phyloP scores from a whole-genome alignment of 768 basidiomycete species.

The Psilocybe sp. region DNA sequence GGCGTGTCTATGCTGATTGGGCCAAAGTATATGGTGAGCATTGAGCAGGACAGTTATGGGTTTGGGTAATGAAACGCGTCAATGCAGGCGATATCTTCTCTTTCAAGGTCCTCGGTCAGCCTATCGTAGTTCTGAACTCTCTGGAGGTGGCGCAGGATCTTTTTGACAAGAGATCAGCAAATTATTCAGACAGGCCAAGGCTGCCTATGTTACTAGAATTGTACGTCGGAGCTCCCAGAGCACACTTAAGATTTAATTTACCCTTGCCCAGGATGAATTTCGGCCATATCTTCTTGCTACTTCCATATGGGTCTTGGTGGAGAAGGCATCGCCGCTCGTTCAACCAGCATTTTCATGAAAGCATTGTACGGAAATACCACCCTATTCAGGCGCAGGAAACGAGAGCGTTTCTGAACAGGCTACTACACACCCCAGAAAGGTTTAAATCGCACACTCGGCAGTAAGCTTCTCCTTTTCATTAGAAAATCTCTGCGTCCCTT shows the following conservation, averaged over 20 bases:
- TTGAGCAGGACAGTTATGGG: not conserved
- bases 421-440: conserved; percentile 11
- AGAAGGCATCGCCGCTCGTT: conserved; percentile 47
- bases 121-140: conserved; percentile 20
- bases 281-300: conserved; percentile 44
- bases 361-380: conserved; percentile 37
- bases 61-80: not conserved
- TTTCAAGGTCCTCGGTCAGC: conserved; percentile 39
- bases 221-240: conserved; percentile 22
- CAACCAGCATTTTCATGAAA: conserved; percentile 47
- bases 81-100: conserved; percentile 50
- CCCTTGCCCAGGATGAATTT: conserved; percentile 14
- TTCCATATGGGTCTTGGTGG: conserved; percentile 40
- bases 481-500: not conserved
- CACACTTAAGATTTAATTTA: not conserved
- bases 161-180: conserved; percentile 37
- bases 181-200: conserved; percentile 32
- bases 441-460: conserved; percentile 17
- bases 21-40: conserved; percentile 25
- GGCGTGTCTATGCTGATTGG: conserved; percentile 30
- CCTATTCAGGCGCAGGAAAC: conserved; percentile 42
- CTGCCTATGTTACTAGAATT: conserved; percentile 49
- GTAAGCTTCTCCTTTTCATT: conserved; percentile 9
- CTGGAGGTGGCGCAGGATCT: conserved; percentile 42
- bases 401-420: conserved; percentile 37